Conservation (phyloP, 768 basidiomycete genomes). For the Boletus rubescentipes region DNA sequence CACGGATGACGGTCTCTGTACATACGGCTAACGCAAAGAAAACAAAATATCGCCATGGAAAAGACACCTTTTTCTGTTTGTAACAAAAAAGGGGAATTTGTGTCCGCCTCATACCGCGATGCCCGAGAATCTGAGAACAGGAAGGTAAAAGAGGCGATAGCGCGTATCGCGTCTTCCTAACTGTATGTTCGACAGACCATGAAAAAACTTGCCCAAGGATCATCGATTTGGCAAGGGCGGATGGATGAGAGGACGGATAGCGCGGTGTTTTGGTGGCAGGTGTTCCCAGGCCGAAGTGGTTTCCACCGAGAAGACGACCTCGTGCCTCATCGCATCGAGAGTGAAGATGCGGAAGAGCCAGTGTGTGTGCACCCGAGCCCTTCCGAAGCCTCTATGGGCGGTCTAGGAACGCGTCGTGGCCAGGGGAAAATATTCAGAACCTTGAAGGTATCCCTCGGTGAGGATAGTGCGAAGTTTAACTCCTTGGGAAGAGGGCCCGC, state of each 20-base stretch:
- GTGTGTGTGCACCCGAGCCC: constrained; percentile 7
- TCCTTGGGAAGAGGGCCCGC: background rate
- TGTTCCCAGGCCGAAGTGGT: constrained; percentile 13
- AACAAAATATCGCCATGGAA: background rate
- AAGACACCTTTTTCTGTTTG: background rate
- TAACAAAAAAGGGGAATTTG: background rate
- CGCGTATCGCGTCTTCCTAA: constrained; percentile 14
- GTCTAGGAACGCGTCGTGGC: constrained; percentile 1
- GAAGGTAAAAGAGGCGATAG: constrained; percentile 16
- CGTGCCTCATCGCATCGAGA: constrained; percentile 13
- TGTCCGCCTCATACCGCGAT: background rate
- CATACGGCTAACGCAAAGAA: background rate
- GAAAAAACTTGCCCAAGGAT: constrained; percentile 3
- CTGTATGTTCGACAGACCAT: background rate
- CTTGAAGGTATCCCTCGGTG: background rate
- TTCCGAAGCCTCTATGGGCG: constrained; percentile 9
- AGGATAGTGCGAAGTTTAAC: background rate
- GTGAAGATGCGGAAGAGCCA: constrained; percentile 12
- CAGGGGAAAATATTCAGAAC: background rate
- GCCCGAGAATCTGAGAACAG: background rate
- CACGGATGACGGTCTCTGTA: constrained; percentile 6
- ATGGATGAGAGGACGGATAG: constrained; percentile 3
- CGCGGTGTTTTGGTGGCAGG: constrained; percentile 14
- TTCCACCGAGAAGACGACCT: constrained; percentile 18
- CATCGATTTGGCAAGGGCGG: constrained; percentile 13